Base-by-base conservation (phyloP, 1,284 basidiomycete species). In the Cutaneotrichosporon spelunceum region DNA sequence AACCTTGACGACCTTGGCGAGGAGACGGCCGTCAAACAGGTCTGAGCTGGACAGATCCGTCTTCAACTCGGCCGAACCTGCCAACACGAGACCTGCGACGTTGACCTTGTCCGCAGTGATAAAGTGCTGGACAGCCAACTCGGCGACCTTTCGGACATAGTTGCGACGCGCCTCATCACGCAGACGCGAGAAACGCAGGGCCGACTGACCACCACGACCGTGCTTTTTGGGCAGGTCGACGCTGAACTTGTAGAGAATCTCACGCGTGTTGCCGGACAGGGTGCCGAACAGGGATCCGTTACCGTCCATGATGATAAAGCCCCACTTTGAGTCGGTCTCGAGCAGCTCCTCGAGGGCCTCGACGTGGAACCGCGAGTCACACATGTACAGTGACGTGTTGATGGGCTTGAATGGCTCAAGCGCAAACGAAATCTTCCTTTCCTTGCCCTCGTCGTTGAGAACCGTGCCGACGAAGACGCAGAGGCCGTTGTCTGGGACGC, bases 221-320 rank as follows among this genome's bases (percentile, higher is more conserved):
- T 99, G 96, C 84, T 99, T 99, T 84, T 99, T 99, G 56, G 96
- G 96, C 23, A 99, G 85, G 81, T 99, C 96, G 76, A 99, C 96
- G 39, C 90, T 93, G 82, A 99, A 96, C 80, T 99, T 99, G 82
- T 99, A 93, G 61, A 97, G 84, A 57, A 99, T 86, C 67, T 97
- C 94, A 69, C 96, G 91, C 23, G 96, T 97, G 82, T 99, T 99
- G 58, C 96, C 96, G 0, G 93, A 87, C 53, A 99, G 86, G 4
- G 91, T 93, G 67, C 96, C 96, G 70, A 98, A 99, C 49, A 99
- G 88, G 23, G 76, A 73, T 60, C 75, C 75, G 67, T 76, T 78
- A 70, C 76, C 76, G 67, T 78, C 76, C 96, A 99, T 99, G 77
- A 99, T 90, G 79, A 99, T 97, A 84, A 99, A 99, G 33, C 94